Evolutionary conservation across 805 yeast genomes (phyloP), one percentile per base, ranked within the genome.

Genomic region (Candida palmyrensis): DNA sequence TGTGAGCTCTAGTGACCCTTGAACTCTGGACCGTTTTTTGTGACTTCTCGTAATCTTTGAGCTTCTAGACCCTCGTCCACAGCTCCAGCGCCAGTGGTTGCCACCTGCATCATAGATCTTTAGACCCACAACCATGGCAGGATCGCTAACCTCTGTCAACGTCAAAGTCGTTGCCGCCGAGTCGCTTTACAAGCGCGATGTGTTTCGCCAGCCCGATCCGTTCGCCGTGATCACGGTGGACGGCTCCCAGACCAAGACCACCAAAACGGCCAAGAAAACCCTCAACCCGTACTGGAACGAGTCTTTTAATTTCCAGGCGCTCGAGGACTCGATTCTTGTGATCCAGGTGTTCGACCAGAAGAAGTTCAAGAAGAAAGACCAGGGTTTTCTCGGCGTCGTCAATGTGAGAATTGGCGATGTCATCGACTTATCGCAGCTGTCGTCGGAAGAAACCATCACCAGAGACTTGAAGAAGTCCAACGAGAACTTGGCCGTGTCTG

Each of bases 261-360:
- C 99, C 2, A 78, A 87, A 32, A 92, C 95, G 22, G 92, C 94
- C 19, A 86, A 87, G 52, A 88, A 86, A 61, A 92, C 97, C 2
- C 66, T 90, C 47, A 87, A 92, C 51, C 99, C 99, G 8, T 92
- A 89, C 62, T 92, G 99, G 99, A 89, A 92, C 61, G 96, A 92
- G 60, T 66, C 83, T 2, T 92, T 90, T 52, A 75, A 75, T 36
- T 88, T 92, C 59, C 73, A 72, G 34, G 70, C 79, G 38, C 83
- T 80, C 25, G 95, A 84, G 49, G 82, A 82, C 51, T 82, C 95
- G 6, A 84, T 89, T 27, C 67, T 92, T 32, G 95, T 90, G 10
- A 77, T 92, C 41, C 97, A 92, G 58, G 92, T 92, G 6, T 92
- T 92, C 61, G 97, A 92, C 58, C 97, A 90, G 57, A 89, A 88